Conservation (phyloP, 176 grass and related monocot species). For the Aegilops umbellulata region DNA sequence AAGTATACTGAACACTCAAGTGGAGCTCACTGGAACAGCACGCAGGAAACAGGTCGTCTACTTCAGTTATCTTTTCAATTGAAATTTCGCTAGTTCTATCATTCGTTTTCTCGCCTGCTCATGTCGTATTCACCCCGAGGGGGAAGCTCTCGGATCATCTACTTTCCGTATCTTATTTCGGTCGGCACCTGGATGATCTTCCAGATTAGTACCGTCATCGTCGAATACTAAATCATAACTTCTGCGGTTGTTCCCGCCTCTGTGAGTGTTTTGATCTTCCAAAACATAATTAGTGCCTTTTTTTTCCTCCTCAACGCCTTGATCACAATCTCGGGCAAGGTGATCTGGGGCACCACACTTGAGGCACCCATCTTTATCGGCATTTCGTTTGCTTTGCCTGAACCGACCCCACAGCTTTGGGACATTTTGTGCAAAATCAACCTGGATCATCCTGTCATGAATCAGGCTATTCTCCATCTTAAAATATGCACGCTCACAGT, state of each 20-base stretch:
- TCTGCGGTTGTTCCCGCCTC: conserved; percentile 49
- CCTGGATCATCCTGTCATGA: conserved; percentile 91
- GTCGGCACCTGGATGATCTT: conserved; percentile 18
- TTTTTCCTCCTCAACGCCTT: conserved; percentile 35
- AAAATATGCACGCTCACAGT: conserved; percentile 66
- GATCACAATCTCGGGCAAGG: conserved; percentile 55
- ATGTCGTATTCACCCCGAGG: neutral
- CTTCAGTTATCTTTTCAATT: too few relatives aligned
- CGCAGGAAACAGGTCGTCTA: too few relatives aligned
- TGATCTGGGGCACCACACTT: conserved; percentile 82
- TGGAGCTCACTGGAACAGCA: too few relatives aligned
- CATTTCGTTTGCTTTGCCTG: conserved; percentile 78
- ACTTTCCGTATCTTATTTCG: conserved; percentile 45
- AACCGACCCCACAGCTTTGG: conserved; percentile 85
- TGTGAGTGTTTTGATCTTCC: conserved; percentile 75
- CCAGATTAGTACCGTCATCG: conserved; percentile 21
- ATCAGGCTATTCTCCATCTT: conserved; percentile 96
- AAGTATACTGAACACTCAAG: too few relatives aligned
- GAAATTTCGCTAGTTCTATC: too few relatives aligned
- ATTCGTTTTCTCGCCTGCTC: conserved; percentile 3
- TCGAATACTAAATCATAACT: conserved; percentile 78
- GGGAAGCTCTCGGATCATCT: conserved; percentile 36
- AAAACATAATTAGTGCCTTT: conserved; percentile 60
- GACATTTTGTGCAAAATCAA: conserved; percentile 93
- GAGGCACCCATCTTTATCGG: conserved; percentile 51